These are phyloP conservation scores for Sphaerobolus stellatus DNA, from an alignment of 1,284 basidiomycete species.

Conservation along the genomic window DNA sequence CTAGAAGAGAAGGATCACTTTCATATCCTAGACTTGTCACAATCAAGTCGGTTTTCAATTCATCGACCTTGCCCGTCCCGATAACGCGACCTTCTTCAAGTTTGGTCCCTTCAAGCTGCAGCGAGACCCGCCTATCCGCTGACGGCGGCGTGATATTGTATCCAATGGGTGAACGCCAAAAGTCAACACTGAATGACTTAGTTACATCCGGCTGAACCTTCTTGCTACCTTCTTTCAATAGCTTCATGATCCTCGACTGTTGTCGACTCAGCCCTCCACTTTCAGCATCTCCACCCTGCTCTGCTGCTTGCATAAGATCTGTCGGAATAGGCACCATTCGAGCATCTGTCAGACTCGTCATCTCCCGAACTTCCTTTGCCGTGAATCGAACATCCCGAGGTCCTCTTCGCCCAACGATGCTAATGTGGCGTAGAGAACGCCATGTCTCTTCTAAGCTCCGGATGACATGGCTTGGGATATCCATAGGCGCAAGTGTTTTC, in stretches of 20 bases:
- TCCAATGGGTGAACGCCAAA: slow-evolving; percentile 69
- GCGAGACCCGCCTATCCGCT: slow-evolving; percentile 29
- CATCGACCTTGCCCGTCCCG: slow-evolving; percentile 57
- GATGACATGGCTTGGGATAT: slow-evolving; percentile 80
- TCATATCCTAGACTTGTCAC: slow-evolving; percentile 89
- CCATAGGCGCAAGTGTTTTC: slow-evolving; percentile 66
- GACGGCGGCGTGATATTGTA: slow-evolving; percentile 37
- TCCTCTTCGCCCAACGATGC: slow-evolving; percentile 84
- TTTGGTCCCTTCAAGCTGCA: slow-evolving; percentile 60
- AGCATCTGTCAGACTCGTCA: slow-evolving; percentile 76
- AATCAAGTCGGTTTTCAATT: slow-evolving; percentile 70
- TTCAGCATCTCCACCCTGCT: not conserved
- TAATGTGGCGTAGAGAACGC: slow-evolving; percentile 66
- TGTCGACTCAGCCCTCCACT: slow-evolving; percentile 50
- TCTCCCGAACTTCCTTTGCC: slow-evolving; percentile 91
- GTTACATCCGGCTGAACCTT: slow-evolving; percentile 40
- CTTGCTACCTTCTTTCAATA: slow-evolving; percentile 70
- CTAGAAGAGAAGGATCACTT: slow-evolving; percentile 50
- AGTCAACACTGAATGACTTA: slow-evolving; percentile 80
- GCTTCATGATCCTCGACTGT: slow-evolving; percentile 63
- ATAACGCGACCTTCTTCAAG: slow-evolving; percentile 57
- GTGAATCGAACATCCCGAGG: slow-evolving; percentile 91
- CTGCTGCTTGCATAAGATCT: not conserved
- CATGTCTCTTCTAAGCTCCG: slow-evolving; percentile 60
- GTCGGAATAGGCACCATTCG: slow-evolving; percentile 59